phyloP scores from a whole-genome alignment of 148 eudicot genomes.

The Amaranthus cruentus region DNA sequence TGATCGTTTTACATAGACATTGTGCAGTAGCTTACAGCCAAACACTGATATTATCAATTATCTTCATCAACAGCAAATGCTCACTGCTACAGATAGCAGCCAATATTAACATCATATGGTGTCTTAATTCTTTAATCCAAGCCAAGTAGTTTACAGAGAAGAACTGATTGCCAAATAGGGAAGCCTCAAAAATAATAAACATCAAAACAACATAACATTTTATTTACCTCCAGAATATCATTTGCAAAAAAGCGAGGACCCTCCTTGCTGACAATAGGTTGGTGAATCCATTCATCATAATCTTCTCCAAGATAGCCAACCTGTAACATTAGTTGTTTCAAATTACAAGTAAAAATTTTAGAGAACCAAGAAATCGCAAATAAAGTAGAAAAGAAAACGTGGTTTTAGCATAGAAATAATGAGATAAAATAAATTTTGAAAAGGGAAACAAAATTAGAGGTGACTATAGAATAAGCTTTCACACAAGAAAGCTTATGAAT shows the following conservation, averaged over 20 bases:
- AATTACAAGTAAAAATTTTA: not conserved
- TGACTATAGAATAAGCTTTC: not conserved
- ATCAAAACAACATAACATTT: not conserved
- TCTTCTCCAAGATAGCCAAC: constrained; percentile 84
- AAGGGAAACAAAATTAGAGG: not conserved
- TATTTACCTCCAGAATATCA: constrained; percentile 63
- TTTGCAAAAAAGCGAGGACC: constrained; percentile 75
- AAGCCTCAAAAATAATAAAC: not conserved
- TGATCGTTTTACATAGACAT: no score
- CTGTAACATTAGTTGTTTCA: constrained; percentile 24
- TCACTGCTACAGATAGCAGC: not conserved
- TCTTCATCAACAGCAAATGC: not conserved
- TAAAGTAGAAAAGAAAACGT: not conserved
- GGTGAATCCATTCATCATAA: constrained; percentile 84
- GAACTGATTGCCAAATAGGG: not conserved
- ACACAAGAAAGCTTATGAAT: not conserved
- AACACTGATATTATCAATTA: not conserved
- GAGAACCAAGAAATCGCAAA: not conserved
- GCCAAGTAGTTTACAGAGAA: not conserved
- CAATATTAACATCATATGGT: not conserved
- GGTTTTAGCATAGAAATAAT: not conserved
- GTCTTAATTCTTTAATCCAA: not conserved
- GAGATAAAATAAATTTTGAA: not conserved
- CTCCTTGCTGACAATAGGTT: constrained; percentile 72
- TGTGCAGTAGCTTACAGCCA: not conserved